phyloP scores from a whole-genome alignment of 1,284 basidiomycete species.

The Cryptococcus hybrid region DNA sequence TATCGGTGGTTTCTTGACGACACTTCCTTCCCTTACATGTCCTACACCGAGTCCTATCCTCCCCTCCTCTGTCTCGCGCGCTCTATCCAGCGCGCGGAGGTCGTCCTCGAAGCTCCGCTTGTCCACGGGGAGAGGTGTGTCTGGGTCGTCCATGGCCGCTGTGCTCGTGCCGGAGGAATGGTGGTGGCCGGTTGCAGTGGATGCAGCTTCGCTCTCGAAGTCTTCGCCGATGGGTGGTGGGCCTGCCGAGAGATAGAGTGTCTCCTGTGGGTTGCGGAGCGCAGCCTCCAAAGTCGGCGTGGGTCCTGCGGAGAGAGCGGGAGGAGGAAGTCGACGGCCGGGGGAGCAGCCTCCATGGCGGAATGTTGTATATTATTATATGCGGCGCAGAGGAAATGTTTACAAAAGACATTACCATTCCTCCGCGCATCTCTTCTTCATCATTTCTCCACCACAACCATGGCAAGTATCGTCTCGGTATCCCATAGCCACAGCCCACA shows the following conservation, averaged over 20 bases:
- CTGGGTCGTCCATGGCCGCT: too few species aligned
- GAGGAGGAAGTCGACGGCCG: constrained; percentile 30
- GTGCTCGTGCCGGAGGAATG: too few species aligned
- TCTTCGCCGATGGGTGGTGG: constrained; percentile 14
- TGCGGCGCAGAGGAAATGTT: too few species aligned
- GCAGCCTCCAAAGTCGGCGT: constrained; percentile 41
- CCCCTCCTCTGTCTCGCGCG: not conserved
- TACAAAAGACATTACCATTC: too few species aligned
- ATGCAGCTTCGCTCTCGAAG: not conserved
- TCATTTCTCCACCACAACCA: too few species aligned
- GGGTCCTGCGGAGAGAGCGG: constrained; percentile 17
- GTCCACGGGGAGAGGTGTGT: not conserved
- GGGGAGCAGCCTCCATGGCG: constrained; percentile 1
- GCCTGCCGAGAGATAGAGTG: constrained; percentile 31
- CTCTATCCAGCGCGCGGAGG: constrained; percentile 6
- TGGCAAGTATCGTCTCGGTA: too few species aligned
- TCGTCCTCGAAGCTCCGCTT: constrained; percentile 36
- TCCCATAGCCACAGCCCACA: too few species aligned
- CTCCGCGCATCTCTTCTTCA: too few species aligned
- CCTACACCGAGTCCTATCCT: constrained; percentile 4
- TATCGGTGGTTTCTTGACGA: not conserved
- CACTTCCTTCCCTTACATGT: not conserved
- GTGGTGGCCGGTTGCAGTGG: not conserved
- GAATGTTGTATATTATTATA: too few species aligned
- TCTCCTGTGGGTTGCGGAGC: constrained; percentile 26